Conservation (phyloP, 164 flowering plant species). For the Pachysandra terminalis region DNA sequence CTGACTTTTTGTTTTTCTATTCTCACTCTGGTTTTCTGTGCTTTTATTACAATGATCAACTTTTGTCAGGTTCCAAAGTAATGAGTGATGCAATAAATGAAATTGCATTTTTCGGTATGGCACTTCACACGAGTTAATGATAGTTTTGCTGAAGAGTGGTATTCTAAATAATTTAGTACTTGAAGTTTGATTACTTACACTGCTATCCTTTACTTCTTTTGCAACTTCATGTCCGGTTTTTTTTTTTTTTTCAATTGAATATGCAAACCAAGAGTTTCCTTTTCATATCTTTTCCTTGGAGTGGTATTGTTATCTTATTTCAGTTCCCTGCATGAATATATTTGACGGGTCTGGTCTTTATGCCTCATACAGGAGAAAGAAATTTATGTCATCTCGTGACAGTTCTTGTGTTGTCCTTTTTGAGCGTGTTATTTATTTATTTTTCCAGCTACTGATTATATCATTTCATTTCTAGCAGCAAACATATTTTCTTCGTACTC, state of each 20-base stretch:
- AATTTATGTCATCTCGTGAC: slow-evolving; percentile 17
- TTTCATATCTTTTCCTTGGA: not conserved
- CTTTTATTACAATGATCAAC: not conserved
- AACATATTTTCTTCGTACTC: too few relatives aligned
- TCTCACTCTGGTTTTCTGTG: not conserved
- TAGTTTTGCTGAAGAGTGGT: slow-evolving; percentile 9
- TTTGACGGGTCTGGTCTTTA: slow-evolving; percentile 35
- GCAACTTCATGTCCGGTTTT: slow-evolving; percentile 29
- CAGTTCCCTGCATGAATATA: slow-evolving; percentile 57
- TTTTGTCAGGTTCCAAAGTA: not conserved
- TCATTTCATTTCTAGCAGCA: not conserved
- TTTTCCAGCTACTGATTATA: not conserved
- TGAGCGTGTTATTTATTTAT: not conserved
- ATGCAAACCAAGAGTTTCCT: not conserved
- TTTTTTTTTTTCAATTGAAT: slow-evolving; percentile 1
- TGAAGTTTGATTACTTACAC: slow-evolving; percentile 15
- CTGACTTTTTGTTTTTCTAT: too few relatives aligned
- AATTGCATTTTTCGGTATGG: not conserved
- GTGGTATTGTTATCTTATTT: slow-evolving; percentile 38
- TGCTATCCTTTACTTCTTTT: slow-evolving; percentile 12
- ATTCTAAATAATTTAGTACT: slow-evolving; percentile 22
- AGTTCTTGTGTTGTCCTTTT: not conserved
- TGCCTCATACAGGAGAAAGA: slow-evolving; percentile 33
- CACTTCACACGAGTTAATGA: too few relatives aligned
- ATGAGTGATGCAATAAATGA: not conserved